phyloP scores from a whole-genome alignment of 345 rosid species.

The Syzygium oleosum region DNA sequence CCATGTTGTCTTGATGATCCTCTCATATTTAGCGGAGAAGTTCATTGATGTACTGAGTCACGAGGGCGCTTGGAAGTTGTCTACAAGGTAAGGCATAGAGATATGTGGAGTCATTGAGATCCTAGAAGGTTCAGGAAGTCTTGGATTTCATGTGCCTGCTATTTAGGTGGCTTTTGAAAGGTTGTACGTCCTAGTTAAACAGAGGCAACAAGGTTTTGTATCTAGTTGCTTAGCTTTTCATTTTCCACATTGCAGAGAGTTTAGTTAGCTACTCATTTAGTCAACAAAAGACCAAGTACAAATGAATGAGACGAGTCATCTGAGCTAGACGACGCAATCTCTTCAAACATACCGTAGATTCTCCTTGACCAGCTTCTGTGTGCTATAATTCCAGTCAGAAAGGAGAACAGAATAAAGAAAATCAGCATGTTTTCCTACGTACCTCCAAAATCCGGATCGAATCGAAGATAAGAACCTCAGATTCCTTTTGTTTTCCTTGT shows the following conservation, averaged over 20 bases:
- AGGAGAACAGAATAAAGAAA: slow-evolving; percentile 1
- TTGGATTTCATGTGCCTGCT: background rate
- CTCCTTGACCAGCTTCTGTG: slow-evolving; percentile 72
- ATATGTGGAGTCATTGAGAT: background rate
- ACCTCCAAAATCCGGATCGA: slow-evolving; percentile 83
- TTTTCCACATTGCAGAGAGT: background rate
- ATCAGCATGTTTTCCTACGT: background rate
- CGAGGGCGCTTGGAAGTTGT: background rate
- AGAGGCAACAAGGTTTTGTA: background rate
- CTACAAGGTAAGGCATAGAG: background rate
- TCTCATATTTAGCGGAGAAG: background rate
- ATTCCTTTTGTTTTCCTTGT: slow-evolving; percentile 66
- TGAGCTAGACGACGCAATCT: slow-evolving; percentile 67
- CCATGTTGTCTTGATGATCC: background rate
- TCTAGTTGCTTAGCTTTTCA: background rate
- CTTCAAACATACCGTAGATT: slow-evolving; percentile 57
- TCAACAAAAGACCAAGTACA: background rate
- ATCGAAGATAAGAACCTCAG: slow-evolving; percentile 61
- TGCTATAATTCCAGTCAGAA: slow-evolving; percentile 3
- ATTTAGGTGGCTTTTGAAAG: background rate
- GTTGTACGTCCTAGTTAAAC: background rate
- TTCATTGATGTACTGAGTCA: background rate
- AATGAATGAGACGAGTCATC: slow-evolving; percentile 25
- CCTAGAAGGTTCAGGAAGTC: background rate
- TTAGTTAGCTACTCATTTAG: background rate